Evolutionary conservation across 1,284 basidiomycete species (phyloP).

Genomic region (Leucoagaricus sp.): DNA sequence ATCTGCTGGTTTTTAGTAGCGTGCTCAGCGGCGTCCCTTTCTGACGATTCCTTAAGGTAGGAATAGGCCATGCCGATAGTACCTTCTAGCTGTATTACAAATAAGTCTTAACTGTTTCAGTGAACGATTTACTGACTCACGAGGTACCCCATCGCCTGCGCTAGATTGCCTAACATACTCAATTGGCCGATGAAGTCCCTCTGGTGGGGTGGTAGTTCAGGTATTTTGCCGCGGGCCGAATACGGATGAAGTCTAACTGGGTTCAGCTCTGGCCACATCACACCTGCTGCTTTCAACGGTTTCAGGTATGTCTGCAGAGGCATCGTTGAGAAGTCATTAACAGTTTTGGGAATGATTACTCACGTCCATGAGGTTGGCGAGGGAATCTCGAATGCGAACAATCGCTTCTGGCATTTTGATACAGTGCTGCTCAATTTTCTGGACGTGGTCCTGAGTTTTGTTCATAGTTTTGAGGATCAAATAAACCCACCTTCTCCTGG

Average conservation of each 20-base stretch:
- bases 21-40: constrained; percentile 34
- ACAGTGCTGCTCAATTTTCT: constrained; percentile 72
- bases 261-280: constrained; percentile 30
- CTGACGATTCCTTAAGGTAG: constrained; percentile 48
- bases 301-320: constrained; percentile 40
- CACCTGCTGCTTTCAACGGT: constrained; percentile 29
- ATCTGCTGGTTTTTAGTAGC: constrained; percentile 40
- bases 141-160: constrained; percentile 81
- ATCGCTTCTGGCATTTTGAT: constrained; percentile 70
- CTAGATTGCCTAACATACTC: constrained; percentile 53
- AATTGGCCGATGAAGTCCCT: constrained; percentile 45
- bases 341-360: constrained; percentile 22
- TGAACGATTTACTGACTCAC: constrained; percentile 43
- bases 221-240: constrained; percentile 42
- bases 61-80: constrained; percentile 80
- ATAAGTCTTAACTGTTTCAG: neutral
- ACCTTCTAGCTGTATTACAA: constrained; percentile 69
- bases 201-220: constrained; percentile 36
- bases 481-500: constrained; percentile 73
- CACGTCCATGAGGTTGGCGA: constrained; percentile 76
- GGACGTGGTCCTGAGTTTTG: neutral
- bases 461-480: neutral
- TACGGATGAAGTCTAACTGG: constrained; percentile 58
- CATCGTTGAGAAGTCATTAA: neutral
- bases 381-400: constrained; percentile 52